These are phyloP conservation scores for Spathaspora boniae DNA, from an alignment of 805 yeast genomes.

Conservation along the genomic window DNA sequence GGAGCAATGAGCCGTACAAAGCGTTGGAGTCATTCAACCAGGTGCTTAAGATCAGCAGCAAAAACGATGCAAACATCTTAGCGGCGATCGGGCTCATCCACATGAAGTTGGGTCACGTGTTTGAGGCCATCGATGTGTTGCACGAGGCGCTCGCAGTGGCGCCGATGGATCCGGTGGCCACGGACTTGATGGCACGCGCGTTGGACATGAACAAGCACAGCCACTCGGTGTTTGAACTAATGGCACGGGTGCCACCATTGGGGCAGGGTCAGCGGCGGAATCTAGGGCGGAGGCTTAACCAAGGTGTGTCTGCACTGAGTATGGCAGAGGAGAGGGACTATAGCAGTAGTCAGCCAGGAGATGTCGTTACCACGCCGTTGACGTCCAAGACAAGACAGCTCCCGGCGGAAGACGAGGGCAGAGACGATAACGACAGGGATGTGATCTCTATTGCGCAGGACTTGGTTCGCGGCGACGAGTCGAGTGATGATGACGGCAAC, in stretches of 20 bases:
- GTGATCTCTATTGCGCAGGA: slow-evolving; percentile 38
- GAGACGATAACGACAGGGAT: too few relatives aligned
- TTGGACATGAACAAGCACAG: slow-evolving; percentile 48
- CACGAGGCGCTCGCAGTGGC: slow-evolving; percentile 78
- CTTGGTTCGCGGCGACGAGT: slow-evolving; percentile 43
- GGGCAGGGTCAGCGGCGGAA: not conserved
- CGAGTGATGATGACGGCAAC: slow-evolving; percentile 49
- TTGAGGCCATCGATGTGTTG: slow-evolving; percentile 68
- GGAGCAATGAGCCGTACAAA: slow-evolving; percentile 55
- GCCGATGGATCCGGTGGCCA: slow-evolving; percentile 81
- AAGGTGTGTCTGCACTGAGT: slow-evolving; percentile 21
- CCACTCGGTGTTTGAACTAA: not conserved
- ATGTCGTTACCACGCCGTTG: too few relatives aligned
- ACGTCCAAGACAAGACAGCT: not conserved
- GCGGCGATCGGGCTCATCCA: slow-evolving; percentile 84
- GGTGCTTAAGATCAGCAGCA: slow-evolving; percentile 65
- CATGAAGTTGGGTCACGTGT: slow-evolving; percentile 60
- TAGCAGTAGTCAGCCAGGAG: too few relatives aligned
- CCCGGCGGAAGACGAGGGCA: too few relatives aligned
- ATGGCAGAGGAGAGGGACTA: not conserved
- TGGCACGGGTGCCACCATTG: slow-evolving; percentile 3
- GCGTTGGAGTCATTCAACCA: slow-evolving; percentile 74
- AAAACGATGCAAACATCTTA: slow-evolving; percentile 66
- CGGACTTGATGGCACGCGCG: slow-evolving; percentile 78
- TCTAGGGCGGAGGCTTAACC: slow-evolving; percentile 4